Evolutionary conservation across 2,329 filamentous ascomycete genomes (phyloP), one percentile per base, ranked within the genome.

Genomic region (Phialocephala subalpina): DNA sequence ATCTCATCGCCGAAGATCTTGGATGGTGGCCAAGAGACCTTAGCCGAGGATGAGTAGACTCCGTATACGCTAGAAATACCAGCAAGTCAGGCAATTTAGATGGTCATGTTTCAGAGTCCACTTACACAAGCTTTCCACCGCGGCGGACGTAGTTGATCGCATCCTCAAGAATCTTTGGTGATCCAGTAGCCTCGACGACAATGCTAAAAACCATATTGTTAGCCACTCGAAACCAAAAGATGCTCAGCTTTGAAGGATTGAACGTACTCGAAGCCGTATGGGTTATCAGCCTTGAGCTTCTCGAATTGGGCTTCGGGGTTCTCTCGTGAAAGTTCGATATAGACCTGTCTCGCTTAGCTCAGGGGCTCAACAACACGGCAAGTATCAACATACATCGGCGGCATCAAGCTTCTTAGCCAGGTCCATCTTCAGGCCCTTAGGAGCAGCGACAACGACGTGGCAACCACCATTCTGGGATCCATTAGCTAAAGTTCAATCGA

Each of bases 1-100:
- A 93, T 90, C 77, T 92, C 90, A 69, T 86, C 82, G 49, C 82
- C 82, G 71, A 80, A 92, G 73, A 93, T 92, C 81, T 90, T 90
- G 76, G 85, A 83, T n/a, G 90, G 90, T 5, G 88, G 82, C 88
- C 90, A 92, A 3, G 85, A 82, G 35, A 93, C 89, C 58, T 84
- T 84, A 63, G 86, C 89, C 33, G 84, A 78, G 69, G 82, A 85
- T 69, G 85, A 81, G 76, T 92, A 93, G 29, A 93, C 90, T 66
- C 73, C 90, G 70, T 92, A 92, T 67, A 91, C 55, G n/a, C 47
- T 61, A 22, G 11, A 25, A 33, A 22, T 9, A 5, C 22, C n/a
- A 29, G 57, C 45, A 68, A 22, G 18, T 52, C 33, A 58, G 55
- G 55, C 27, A 36, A 14, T 36, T 52, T 40, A 16, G 14, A 18